These are phyloP conservation scores for Scheffersomyces insectosa DNA, from an alignment of 1,139 yeast genomes.

Conservation along the genomic window DNA sequence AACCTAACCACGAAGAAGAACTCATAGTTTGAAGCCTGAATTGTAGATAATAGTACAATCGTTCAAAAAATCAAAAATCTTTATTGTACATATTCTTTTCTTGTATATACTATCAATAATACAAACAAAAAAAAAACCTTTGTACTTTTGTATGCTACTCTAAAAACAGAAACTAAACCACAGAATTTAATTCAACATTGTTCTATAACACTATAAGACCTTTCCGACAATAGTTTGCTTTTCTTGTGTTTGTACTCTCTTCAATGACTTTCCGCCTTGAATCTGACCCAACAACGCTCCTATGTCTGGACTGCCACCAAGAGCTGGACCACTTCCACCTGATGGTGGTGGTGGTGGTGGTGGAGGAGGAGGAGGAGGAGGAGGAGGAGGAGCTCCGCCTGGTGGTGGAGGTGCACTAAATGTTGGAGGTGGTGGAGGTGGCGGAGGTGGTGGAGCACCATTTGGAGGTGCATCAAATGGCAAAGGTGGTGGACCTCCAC, in stretches of 20 bases:
- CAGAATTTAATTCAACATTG: conserved; percentile 1
- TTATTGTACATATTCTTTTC: conserved; percentile 1
- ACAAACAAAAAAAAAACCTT: too few species aligned
- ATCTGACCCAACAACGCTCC: conserved; percentile 57
- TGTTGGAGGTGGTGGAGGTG: conserved; percentile 25
- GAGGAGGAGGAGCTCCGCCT: conserved; percentile 19
- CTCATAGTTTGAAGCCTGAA: too few species aligned
- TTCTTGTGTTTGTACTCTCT: conserved; percentile 32
- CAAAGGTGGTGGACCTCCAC: conserved; percentile 19
- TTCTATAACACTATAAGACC: conserved; percentile 31
- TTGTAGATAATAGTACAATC: too few species aligned
- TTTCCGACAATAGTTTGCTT: conserved; percentile 53
- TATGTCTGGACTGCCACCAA: conserved; percentile 37
- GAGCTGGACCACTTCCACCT: conserved; percentile 18
- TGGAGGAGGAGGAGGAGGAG: conserved; percentile 27
- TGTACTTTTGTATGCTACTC: conserved; percentile 4
- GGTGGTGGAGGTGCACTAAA: conserved; percentile 31
- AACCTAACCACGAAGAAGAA: conserved; percentile 48
- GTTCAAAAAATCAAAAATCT: conserved; percentile 1
- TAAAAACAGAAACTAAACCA: conserved; percentile 12
- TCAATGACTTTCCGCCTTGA: conserved; percentile 51
- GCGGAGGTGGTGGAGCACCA: conserved; percentile 20
- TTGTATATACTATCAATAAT: too few species aligned
- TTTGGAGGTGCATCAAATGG: conserved; percentile 12
- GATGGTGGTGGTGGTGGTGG: conserved; percentile 23